Evolutionary conservation across 139 green algal genomes (phyloP), one percentile per base, ranked within the genome.

Genomic region (Nannochloris sp.): DNA sequence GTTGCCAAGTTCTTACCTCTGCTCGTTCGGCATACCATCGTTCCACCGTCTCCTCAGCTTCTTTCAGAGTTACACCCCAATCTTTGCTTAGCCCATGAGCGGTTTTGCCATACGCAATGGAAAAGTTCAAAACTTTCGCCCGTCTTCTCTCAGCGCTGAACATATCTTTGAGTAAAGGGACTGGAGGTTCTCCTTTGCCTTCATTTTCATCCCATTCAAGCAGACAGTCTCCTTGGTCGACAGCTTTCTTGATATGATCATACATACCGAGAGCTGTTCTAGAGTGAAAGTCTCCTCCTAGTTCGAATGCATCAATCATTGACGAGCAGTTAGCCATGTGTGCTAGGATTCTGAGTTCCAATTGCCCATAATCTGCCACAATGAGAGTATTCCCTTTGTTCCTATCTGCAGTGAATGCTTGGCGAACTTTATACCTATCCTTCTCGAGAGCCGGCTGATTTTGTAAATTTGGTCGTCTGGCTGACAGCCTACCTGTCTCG

Each of bases 381-480:
- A 98, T 73, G n/a, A 97, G 83, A 5, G 81, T 87, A 31, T 92
- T 84, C 57, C 83, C 89, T 6, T 62, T 25, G 3, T 55, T 50
- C 19, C 69, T 63, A 55, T 90, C 81, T 3, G 87, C 86, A 9
- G 64, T 85, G 81, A 97, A 96, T 1, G 91, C 90, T 68, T 90
- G 75, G 46, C 90, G 81, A 29, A 90, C 87, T 78, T 88, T 86
- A 84, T 95, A 98, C 0, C 87, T 73, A 75, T 98, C 93, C 81
- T 98, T 98, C 69, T 98, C 93, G 37, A 97, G 75, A 1, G 92
- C 93, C 6, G 93, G 93, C 84, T 98, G 93, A 82, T 98, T 98
- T 82, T 98, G 93, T 55, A 98, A 76, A 73, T 96, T 97, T 63
- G 93, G 93, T 31, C 88, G 65, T 19, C 90, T 77, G 7, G 89